phyloP scores from a whole-genome alignment of 176 grass and related monocot species.

The Aegilops bicornis region DNA sequence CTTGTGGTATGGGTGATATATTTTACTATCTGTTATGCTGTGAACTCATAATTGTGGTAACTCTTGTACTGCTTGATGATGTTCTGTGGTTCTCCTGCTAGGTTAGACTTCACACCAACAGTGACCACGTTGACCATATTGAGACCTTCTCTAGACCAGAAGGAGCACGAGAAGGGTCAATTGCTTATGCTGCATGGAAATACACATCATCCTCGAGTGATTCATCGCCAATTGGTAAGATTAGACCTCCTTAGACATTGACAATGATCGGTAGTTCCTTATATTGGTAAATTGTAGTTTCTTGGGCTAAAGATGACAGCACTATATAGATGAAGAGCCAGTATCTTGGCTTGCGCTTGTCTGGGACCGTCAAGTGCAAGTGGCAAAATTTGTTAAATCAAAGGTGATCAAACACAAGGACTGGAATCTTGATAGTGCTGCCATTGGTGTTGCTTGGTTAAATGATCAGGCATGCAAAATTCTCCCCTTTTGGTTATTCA shows the following conservation, averaged over 20 bases:
- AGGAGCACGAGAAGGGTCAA: conserved; percentile 87
- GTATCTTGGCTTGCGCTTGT: conserved; percentile 86
- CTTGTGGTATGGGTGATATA: conserved; percentile 71
- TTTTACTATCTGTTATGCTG: conserved; percentile 7
- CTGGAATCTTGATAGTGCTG: conserved; percentile 85
- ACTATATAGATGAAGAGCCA: conserved; percentile 70
- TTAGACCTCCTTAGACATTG: conserved; percentile 14
- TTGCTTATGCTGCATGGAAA: conserved; percentile 93
- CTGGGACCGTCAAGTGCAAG: conserved; percentile 88
- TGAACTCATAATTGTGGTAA: conserved; percentile 24
- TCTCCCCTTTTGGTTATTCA: conserved; percentile 7
- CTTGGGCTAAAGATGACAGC: conserved; percentile 32
- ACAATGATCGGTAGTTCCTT: not conserved
- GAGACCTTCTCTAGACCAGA: conserved; percentile 93
- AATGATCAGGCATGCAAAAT: conserved; percentile 74
- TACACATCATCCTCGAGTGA: conserved; percentile 49
- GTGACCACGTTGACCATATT: conserved; percentile 71
- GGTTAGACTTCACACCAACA: conserved; percentile 79
- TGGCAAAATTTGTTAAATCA: conserved; percentile 85
- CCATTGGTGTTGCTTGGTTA: conserved; percentile 85
- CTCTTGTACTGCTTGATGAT: conserved; percentile 16
- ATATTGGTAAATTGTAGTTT: not conserved
- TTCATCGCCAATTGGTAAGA: conserved; percentile 56
- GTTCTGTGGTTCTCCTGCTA: conserved; percentile 38
- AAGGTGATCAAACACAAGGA: conserved; percentile 76